Evolutionary conservation across 768 basidiomycete species (phyloP).

Genomic region (Brasilioporus rufonigricans): DNA sequence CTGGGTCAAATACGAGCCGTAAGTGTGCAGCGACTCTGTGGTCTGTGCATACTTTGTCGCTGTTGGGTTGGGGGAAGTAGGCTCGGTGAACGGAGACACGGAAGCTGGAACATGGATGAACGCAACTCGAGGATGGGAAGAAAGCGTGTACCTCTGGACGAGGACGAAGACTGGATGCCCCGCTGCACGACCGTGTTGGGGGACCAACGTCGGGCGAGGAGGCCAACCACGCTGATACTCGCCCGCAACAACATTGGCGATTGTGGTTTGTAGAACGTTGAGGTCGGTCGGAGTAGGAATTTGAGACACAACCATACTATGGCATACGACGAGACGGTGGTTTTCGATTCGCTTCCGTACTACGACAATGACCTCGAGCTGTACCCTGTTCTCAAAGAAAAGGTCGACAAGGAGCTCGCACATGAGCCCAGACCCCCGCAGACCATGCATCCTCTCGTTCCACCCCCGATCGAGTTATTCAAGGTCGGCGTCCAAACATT

Average conservation of each 20-base stretch:
- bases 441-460: constrained; percentile 66
- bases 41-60: constrained; percentile 67
- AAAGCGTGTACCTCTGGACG: constrained; percentile 43
- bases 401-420: constrained; percentile 75
- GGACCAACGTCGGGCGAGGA: constrained; percentile 38
- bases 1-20: constrained; percentile 90
- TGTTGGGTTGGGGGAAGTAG: constrained; percentile 86
- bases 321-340: constrained; percentile 24
- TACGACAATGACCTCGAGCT: constrained; percentile 90
- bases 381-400: constrained; percentile 65
- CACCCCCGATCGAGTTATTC: constrained; percentile 65
- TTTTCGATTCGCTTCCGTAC: constrained; percentile 89
- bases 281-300: constrained; percentile 28
- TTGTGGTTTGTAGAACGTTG: background rate
- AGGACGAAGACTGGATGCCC: constrained; percentile 46
- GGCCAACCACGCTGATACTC: constrained; percentile 34
- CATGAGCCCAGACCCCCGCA: constrained; percentile 62
- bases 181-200: constrained; percentile 33
- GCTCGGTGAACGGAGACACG: constrained; percentile 80
- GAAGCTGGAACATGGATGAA: constrained; percentile 45
- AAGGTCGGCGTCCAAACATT: constrained; percentile 44
- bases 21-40: constrained; percentile 80
- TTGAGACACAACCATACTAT: constrained; percentile 23
- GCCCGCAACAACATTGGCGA: constrained; percentile 40
- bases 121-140: background rate